Evolutionary conservation across 2,329 filamentous ascomycete species (phyloP).

Genomic region (Paracoccidioides brasiliensis): DNA sequence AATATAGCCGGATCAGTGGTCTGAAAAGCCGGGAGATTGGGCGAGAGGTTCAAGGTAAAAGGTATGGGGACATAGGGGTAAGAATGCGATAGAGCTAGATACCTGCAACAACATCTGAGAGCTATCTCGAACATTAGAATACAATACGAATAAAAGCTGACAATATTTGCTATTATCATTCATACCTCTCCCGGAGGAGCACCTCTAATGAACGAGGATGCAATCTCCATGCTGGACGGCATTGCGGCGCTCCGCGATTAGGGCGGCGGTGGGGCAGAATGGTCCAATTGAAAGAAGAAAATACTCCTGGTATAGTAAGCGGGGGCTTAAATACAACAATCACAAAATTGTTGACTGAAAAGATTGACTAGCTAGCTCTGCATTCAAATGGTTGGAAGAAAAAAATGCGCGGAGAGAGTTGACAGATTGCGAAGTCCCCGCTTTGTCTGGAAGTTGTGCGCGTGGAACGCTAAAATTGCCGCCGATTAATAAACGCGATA

Average conservation of each 20-base stretch:
- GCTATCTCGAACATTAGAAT: slow-evolving; percentile 38
- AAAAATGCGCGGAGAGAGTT: not conserved
- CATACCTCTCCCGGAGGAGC: slow-evolving; percentile 90
- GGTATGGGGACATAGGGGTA: slow-evolving; percentile 7
- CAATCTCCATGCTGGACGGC: slow-evolving; percentile 42
- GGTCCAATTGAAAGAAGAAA: not conserved
- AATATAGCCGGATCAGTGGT: not conserved
- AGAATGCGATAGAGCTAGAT: slow-evolving; percentile 19
- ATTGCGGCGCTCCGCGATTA: slow-evolving; percentile 15
- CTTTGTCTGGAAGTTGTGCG: not conserved
- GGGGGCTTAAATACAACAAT: not conserved
- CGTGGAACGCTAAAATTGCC: not conserved
- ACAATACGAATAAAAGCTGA: not conserved
- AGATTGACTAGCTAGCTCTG: not conserved
- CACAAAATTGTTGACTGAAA: not conserved
- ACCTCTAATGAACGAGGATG: slow-evolving; percentile 81
- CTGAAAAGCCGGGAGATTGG: not conserved
- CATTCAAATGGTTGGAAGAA: not conserved
- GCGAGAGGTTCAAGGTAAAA: slow-evolving; percentile 6
- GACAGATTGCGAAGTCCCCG: not conserved
- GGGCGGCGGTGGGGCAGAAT: not conserved
- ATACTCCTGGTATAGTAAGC: not conserved
- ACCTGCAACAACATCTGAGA: slow-evolving; percentile 81
- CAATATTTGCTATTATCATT: not conserved
- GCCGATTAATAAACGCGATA: not conserved